phyloP scores from a whole-genome alignment of 192 early-diverging fungal species.

The Backusella tarrabulga region DNA sequence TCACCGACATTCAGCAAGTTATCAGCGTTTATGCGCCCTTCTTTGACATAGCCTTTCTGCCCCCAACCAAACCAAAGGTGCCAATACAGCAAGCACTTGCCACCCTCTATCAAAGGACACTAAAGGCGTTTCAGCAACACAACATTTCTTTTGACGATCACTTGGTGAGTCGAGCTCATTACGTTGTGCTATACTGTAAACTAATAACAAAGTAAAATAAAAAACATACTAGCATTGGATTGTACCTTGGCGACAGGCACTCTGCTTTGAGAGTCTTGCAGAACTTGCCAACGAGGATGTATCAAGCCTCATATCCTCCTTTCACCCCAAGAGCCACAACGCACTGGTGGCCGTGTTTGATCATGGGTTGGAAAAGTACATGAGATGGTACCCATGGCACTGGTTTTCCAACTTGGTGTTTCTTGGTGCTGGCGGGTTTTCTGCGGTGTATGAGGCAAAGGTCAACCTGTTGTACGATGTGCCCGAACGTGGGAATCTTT shows the following conservation, averaged over 20 bases:
- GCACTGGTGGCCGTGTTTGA: slow-evolving; percentile 18
- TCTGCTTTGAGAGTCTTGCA: slow-evolving; percentile 22
- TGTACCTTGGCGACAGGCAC: slow-evolving; percentile 31
- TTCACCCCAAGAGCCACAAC: slow-evolving; percentile 21
- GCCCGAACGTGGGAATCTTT: not conserved
- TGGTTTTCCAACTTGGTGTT: slow-evolving; percentile 32
- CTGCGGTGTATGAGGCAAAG: slow-evolving; percentile 27
- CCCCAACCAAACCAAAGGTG: not conserved
- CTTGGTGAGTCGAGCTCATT: slow-evolving; percentile 18
- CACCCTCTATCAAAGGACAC: slow-evolving; percentile 21
- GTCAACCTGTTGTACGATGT: slow-evolving; percentile 20
- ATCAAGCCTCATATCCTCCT: slow-evolving; percentile 10
- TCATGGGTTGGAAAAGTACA: slow-evolving; percentile 25
- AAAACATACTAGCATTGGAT: slow-evolving; percentile 23
- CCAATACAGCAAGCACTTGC: slow-evolving; percentile 1
- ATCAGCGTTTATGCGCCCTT: slow-evolving; percentile 12
- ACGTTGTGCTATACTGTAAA: not conserved
- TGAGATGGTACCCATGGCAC: slow-evolving; percentile 30
- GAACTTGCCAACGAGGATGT: slow-evolving; percentile 11
- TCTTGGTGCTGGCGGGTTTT: slow-evolving; percentile 30
- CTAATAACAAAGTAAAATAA: not conserved
- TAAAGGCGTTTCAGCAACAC: slow-evolving; percentile 6
- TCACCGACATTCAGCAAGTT: slow-evolving; percentile 20
- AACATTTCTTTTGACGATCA: slow-evolving; percentile 28
- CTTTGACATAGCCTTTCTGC: slow-evolving; percentile 17